These are phyloP conservation scores for Coemansia furcata DNA, from an alignment of 192 early-diverging fungal species.

Conservation along the genomic window DNA sequence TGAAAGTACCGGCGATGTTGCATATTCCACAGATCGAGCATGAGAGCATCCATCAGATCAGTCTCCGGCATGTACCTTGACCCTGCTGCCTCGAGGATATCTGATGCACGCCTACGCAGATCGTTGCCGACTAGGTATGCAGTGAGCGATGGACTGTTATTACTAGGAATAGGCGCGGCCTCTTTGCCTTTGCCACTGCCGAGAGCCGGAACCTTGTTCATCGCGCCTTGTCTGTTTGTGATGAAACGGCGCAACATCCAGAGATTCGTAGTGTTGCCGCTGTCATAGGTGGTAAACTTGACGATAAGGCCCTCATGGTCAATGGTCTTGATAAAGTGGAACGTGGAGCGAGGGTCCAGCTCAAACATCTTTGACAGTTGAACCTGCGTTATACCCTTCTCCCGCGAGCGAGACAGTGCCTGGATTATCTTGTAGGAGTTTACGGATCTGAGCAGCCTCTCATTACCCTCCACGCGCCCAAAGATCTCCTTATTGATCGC, in stretches of 20 bases:
- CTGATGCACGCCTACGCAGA: slow-evolving; percentile 14
- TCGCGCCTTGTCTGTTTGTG: background rate
- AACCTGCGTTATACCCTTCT: slow-evolving; percentile 34
- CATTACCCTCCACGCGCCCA: slow-evolving; percentile 33
- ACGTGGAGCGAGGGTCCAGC: slow-evolving; percentile 33
- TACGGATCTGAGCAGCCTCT: slow-evolving; percentile 12
- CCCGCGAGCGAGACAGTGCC: slow-evolving; percentile 23
- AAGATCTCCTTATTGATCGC: slow-evolving; percentile 29
- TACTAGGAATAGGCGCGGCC: background rate
- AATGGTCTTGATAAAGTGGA: slow-evolving; percentile 41
- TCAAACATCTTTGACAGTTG: slow-evolving; percentile 11
- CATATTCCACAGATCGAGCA: slow-evolving; percentile 23
- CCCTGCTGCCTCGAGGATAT: slow-evolving; percentile 16
- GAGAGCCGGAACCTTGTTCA: background rate
- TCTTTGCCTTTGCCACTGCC: background rate
- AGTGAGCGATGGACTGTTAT: background rate
- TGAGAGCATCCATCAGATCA: slow-evolving; percentile 30
- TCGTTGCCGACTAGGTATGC: slow-evolving; percentile 11
- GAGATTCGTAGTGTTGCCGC: slow-evolving; percentile 37
- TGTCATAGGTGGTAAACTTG: slow-evolving; percentile 22
- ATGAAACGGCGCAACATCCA: slow-evolving; percentile 33
- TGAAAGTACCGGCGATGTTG: slow-evolving; percentile 32
- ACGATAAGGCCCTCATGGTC: slow-evolving; percentile 30
- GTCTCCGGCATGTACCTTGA: slow-evolving; percentile 31
- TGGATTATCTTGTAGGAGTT: slow-evolving; percentile 14